Evolutionary conservation across 2,329 filamentous ascomycete genomes (phyloP), one percentile per base, ranked within the genome.

Genomic region (Fusarium newnesense): DNA sequence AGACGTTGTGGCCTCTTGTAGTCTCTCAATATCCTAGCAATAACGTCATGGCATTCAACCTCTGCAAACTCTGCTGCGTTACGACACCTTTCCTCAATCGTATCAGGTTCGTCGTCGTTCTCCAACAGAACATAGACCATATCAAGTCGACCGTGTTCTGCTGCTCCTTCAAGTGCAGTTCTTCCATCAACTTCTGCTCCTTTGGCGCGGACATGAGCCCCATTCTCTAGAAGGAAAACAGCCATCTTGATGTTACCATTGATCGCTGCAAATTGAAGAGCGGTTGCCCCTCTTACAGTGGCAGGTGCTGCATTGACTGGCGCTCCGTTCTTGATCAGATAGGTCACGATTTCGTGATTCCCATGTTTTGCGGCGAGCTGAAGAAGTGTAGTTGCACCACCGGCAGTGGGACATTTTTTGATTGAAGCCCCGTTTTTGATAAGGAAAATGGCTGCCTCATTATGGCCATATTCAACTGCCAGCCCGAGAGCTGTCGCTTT

Each of bases 391-490:
- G 32, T 47, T 16, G 1, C 9, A 2, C 13, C 16, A 5, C 2
- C 4, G 0, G 7, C 2, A 21, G 16, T 10, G 6, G 24, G 2
- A 36, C 4, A 2, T 19, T 34, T 2, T 13, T 40, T 8, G 21
- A 42, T 2, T 1, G 15, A 19, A 2, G 39, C 9, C 0, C 53
- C 39, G 0, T 21, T 11, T 2, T 26, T 4, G 5, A 57, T 9
- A 7, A 57, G n/a, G 11, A 2, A 57, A 0, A 9, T 2, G 24
- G 34, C 50, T 26, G 2, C 0, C 7, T 53, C 0, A 11, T 9
- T 37, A 26, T 37, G 24, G 2, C 3, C 1, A 0, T 7, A 4
- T 0, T 0, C 0, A 21, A 53, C 0, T 7, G 50, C 50, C 39
- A 53, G 24, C 0, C 13, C 12, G 2, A 53, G 34, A 1, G 50